A percentile compares a stretch with the other conserved stretches of the same genome.
These are phyloP conservation scores for Gracilaria domingensis DNA, from an alignment of 23 red algal genomes.

Conservation along the genomic window DNA sequence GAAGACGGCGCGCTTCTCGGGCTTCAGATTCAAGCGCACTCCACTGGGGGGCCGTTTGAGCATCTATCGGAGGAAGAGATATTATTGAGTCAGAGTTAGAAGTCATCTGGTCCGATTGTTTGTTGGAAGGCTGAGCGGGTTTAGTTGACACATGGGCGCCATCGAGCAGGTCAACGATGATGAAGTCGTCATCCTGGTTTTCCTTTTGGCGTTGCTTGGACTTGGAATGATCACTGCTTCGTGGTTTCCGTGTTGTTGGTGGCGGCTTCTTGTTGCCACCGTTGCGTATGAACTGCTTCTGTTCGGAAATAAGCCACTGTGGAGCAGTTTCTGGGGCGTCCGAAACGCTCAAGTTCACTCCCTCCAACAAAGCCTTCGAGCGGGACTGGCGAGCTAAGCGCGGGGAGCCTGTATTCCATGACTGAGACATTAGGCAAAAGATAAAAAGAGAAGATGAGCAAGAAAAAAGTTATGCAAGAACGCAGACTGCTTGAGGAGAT, in stretches of 20 bases:
- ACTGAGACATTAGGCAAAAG: background rate
- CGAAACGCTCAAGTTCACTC: background rate
- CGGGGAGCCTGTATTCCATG: background rate
- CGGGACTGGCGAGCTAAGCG: conserved; percentile 11
- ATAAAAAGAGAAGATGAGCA: background rate
- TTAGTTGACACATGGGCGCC: conserved; percentile 61
- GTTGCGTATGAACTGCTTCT: conserved; percentile 38
- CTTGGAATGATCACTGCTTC: background rate
- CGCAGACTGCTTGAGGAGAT: background rate
- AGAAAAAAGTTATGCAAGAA: background rate
- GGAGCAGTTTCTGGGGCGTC: conserved; percentile 26
- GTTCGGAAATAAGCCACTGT: conserved; percentile 40
- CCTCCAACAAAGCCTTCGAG: background rate
- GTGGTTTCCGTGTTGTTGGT: conserved; percentile 4
- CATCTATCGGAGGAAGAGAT: conserved; percentile 57
- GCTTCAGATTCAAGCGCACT: conserved; percentile 6
- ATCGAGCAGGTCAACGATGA: conserved; percentile 69
- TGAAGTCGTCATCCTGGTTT: conserved; percentile 54
- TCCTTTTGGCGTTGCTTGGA: conserved; percentile 19
- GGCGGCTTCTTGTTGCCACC: conserved; percentile 27
- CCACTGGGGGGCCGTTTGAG: background rate
- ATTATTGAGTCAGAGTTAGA: conserved; percentile 64
- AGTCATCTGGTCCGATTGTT: background rate
- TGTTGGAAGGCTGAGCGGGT: background rate
- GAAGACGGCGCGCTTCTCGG: background rate